Evolutionary conservation across 495 filamentous ascomycete species (phyloP).

Genomic region (Parmelia sp.): DNA sequence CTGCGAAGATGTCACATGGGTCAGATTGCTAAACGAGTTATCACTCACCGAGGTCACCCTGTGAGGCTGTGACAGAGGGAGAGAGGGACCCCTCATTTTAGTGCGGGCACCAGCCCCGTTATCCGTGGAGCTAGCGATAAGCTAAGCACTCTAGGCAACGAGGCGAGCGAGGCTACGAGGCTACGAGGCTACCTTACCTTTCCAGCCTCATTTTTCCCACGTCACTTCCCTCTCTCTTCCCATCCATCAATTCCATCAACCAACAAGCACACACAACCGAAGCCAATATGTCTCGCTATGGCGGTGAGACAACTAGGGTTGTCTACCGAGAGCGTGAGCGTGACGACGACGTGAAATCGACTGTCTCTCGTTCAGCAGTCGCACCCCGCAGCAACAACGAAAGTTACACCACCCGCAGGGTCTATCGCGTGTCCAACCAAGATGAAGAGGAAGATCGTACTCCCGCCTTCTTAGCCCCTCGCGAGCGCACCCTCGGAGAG

Average conservation of each 20-base stretch:
- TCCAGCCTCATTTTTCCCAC: conserved; percentile 7
- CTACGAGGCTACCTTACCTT: background rate
- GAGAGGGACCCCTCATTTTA: no score
- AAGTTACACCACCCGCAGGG: conserved; percentile 1
- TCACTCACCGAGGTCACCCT: no score
- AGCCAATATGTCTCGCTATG: background rate
- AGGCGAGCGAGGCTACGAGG: no score
- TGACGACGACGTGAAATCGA: background rate
- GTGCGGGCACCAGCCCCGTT: conserved; percentile 6
- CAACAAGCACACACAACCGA: background rate
- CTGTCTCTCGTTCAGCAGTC: background rate
- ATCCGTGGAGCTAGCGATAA: conserved; percentile 12
- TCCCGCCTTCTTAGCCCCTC: background rate
- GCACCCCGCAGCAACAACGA: background rate
- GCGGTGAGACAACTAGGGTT: background rate
- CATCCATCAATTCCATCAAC: background rate
- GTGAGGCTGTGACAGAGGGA: no score
- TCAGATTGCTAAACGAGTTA: no score
- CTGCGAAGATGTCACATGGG: no score
- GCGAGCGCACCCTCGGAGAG: conserved; percentile 1
- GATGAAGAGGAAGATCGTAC: conserved; percentile 5
- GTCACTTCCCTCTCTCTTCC: background rate
- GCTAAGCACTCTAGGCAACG: conserved; percentile 2
- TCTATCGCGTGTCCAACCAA: background rate
- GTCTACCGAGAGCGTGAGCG: background rate